Conservation (phyloP, 2,329 filamentous ascomycete species). For the Cytospora piceicola region DNA sequence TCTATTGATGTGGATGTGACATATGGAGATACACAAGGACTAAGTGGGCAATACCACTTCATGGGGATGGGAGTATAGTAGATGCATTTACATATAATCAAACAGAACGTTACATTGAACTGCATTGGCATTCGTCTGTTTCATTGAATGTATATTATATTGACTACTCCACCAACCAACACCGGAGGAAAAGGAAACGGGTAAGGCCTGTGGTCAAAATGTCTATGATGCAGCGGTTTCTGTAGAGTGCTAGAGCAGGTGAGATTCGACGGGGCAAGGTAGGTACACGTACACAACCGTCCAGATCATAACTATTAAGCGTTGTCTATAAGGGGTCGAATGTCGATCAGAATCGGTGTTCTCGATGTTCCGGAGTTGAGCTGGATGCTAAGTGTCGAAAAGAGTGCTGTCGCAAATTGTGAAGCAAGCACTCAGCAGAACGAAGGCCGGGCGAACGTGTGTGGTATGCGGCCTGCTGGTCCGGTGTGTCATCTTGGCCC, state of each 20-base stretch:
- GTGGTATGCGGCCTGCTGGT: slow-evolving; percentile 27
- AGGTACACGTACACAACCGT: slow-evolving; percentile 29
- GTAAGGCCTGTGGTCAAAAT: not conserved
- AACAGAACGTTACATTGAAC: slow-evolving; percentile 4
- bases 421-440: not conserved
- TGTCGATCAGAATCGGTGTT: not conserved
- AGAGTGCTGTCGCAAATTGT: not conserved
- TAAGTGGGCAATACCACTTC: not conserved
- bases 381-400: not conserved
- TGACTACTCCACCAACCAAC: slow-evolving; percentile 9
- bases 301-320: slow-evolving; percentile 6
- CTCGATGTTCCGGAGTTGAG: not conserved
- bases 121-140: not conserved
- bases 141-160: slow-evolving; percentile 5
- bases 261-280: slow-evolving; percentile 20
- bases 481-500: slow-evolving; percentile 32
- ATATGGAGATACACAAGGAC: not conserved
- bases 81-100: slow-evolving; percentile 10
- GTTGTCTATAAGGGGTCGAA: not conserved
- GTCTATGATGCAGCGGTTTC: not conserved
- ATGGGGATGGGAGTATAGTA: not conserved
- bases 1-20: slow-evolving; percentile 10
- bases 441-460: slow-evolving; percentile 6
- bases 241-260: slow-evolving; percentile 17
- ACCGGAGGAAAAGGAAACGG: not conserved